Evolutionary conservation across 2,329 filamentous ascomycete species (phyloP).

Genomic region (Fonsecaea pedrosoi): DNA sequence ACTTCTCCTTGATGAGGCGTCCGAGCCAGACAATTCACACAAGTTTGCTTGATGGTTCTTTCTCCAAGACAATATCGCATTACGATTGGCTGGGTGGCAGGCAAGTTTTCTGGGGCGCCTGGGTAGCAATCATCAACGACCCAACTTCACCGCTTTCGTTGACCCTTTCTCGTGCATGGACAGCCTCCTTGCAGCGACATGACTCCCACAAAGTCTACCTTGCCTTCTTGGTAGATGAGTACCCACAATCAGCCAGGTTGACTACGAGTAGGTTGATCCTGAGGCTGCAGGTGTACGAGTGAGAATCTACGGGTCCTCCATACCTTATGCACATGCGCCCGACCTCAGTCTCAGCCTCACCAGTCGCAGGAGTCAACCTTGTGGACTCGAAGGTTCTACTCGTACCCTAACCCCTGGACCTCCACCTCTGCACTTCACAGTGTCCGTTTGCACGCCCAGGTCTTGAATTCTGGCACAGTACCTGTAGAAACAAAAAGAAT

Average conservation of each 20-base stretch:
- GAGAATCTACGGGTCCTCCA: not conserved
- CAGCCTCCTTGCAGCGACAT: not conserved
- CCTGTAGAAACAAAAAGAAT: not conserved
- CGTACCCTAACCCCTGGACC: not conserved
- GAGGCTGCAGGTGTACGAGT: not conserved
- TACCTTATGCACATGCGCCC: not conserved
- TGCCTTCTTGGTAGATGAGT: too few relatives aligned
- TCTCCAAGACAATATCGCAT: not conserved
- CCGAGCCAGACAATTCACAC: not conserved
- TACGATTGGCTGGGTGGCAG: not conserved
- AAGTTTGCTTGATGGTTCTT: not conserved
- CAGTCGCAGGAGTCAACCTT: not conserved
- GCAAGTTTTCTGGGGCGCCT: not conserved
- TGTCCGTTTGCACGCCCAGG: not conserved
- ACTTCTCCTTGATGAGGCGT: not conserved
- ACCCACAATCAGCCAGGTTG: too few relatives aligned
- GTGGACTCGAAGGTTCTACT: not conserved
- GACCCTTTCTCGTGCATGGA: not conserved
- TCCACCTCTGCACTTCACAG: not conserved
- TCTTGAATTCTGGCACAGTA: not conserved
- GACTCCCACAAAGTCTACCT: not conserved
- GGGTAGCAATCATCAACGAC: not conserved
- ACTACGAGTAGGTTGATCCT: not conserved
- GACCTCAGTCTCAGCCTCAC: slow-evolving; percentile 16
- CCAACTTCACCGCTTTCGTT: not conserved